Percentiles rank a stretch among this genome's conserved stretches.
These are phyloP conservation scores for Neonectria ditissima DNA, from an alignment of 2,329 filamentous ascomycete genomes.

Conservation along the genomic window DNA sequence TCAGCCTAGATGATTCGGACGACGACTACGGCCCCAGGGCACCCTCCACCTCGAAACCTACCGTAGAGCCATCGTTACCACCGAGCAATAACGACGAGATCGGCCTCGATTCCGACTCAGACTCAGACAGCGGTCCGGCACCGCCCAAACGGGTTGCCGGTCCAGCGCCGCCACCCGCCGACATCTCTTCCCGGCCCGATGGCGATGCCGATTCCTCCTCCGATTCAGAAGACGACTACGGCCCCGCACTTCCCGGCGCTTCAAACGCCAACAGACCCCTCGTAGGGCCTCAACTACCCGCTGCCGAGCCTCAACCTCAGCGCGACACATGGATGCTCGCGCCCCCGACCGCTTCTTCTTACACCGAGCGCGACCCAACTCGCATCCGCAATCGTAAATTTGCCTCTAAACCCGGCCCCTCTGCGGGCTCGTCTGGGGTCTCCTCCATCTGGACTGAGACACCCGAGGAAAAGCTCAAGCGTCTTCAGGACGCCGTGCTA, in stretches of 20 bases:
- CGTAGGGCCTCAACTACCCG: slow-evolving; percentile 51
- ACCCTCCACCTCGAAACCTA: slow-evolving; percentile 33
- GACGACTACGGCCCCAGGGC: slow-evolving; percentile 58
- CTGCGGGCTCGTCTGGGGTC: slow-evolving; percentile 54
- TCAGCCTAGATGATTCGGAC: slow-evolving; percentile 57
- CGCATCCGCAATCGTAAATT: slow-evolving; percentile 87
- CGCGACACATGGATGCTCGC: slow-evolving; percentile 90
- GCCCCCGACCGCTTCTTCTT: slow-evolving; percentile 68
- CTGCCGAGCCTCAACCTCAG: slow-evolving; percentile 61
- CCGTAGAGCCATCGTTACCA: slow-evolving; percentile 40
- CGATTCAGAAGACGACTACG: slow-evolving; percentile 66
- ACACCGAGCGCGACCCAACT: slow-evolving; percentile 80
- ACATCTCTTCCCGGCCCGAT: slow-evolving; percentile 32
- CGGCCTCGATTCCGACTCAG: slow-evolving; percentile 52
- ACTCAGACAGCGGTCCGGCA: slow-evolving; percentile 53
- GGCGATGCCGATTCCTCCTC: slow-evolving; percentile 55
- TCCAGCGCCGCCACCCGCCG: slow-evolving; percentile 53
- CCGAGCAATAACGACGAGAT: slow-evolving; percentile 56
- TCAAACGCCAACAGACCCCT: slow-evolving; percentile 60
- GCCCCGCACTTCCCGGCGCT: slow-evolving; percentile 67
- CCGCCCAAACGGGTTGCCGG: slow-evolving; percentile 46
- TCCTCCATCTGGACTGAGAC: slow-evolving; percentile 91
- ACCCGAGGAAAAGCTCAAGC: slow-evolving; percentile 84
- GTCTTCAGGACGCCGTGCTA: slow-evolving; percentile 84
- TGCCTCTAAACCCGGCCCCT: slow-evolving; percentile 68